phyloP scores from a whole-genome alignment of 768 basidiomycete species.

The Harrya chromipes region DNA sequence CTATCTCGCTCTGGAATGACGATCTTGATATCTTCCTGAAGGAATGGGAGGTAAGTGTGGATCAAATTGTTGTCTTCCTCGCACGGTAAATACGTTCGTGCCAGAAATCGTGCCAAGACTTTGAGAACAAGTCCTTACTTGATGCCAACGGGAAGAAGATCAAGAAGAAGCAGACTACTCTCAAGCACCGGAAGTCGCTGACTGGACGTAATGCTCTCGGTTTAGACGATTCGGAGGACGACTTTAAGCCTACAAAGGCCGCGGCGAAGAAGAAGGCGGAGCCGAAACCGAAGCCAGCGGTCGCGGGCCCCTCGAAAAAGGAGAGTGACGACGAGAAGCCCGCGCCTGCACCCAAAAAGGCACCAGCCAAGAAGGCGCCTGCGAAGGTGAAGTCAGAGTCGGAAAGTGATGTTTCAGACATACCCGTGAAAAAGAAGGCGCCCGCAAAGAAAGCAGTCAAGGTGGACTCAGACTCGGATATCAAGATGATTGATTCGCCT shows the following conservation, averaged over 20 bases:
- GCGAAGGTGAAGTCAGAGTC: conserved; percentile 39
- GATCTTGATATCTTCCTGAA: conserved; percentile 82
- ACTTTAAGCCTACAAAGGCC: conserved; percentile 53
- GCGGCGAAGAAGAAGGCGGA: conserved; percentile 38
- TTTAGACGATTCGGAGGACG: conserved; percentile 47
- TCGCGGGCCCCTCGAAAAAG: conserved; percentile 41
- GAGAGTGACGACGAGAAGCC: conserved; percentile 42
- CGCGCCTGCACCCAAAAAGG: conserved; percentile 28
- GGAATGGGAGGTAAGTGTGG: conserved; percentile 76
- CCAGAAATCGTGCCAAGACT: conserved; percentile 41
- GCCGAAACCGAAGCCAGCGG: conserved; percentile 22
- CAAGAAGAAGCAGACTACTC: conserved; percentile 55
- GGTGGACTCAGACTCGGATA: conserved; percentile 40
- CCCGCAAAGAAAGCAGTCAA: conserved; percentile 22
- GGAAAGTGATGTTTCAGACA: conserved; percentile 34
- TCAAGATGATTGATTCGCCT: conserved; percentile 27
- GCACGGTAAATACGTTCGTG: conserved; percentile 3
- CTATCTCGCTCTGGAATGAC: conserved; percentile 83
- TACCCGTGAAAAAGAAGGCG: conserved; percentile 21
- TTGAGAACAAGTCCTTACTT: conserved; percentile 43
- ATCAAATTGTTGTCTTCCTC: not conserved
- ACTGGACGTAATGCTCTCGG: conserved; percentile 37
- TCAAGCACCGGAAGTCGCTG: conserved; percentile 53
- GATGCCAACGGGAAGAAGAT: conserved; percentile 50
- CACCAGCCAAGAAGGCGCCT: conserved; percentile 30